Evolutionary conservation across 1,284 basidiomycete genomes (phyloP), one percentile per base, ranked within the genome.

Genomic region (Mycena sp.): DNA sequence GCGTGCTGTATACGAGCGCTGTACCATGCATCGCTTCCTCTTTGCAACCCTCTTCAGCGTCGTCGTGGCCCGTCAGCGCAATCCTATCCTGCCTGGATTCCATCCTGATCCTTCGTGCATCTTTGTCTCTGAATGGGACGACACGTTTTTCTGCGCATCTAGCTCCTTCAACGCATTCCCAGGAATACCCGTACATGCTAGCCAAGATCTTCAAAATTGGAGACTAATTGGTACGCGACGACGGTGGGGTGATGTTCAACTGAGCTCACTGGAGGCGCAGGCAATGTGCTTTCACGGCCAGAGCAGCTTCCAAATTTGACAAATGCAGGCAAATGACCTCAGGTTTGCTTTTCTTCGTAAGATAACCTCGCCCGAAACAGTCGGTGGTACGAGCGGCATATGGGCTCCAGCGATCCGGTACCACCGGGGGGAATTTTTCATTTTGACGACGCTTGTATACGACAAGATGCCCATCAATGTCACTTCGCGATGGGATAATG

Each of bases 361-460:
- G 11, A 21, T 26, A 45, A 55, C 9, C 6, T 45, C 23, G 23
- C 19, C 28, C n/a, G n/a, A 28, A 7, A 19, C 29, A 61, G 68
- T 56, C 51, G 63, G 63, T 25, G 58, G 65, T 6, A 73, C 70
- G 1, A 70, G 69, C 49, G 71, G 71, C 16, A 71, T 73, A 6
- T 73, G 70, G 70, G 71, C 71, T 6, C 67, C 71, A 21, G 43
- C 70, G n/a, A 43, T 73, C 2, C 66, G 70, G 17, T 68, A 65
- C 48, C 69, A 70, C 51, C 50, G 68, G 32, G 58, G 60, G 16
- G 67, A 58, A 25, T 78, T 77, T 62, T 78, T 73, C 61, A 68
- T 78, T 4, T 67, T 72, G 14, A 77, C 77, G 3, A 77, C 76
- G 4, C 70, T 77, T 9, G 76, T 77, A 2, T 72, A 67, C 59